phyloP scores from a whole-genome alignment of 352 stramenopile genomes.

The Phytopythium sindhum region DNA sequence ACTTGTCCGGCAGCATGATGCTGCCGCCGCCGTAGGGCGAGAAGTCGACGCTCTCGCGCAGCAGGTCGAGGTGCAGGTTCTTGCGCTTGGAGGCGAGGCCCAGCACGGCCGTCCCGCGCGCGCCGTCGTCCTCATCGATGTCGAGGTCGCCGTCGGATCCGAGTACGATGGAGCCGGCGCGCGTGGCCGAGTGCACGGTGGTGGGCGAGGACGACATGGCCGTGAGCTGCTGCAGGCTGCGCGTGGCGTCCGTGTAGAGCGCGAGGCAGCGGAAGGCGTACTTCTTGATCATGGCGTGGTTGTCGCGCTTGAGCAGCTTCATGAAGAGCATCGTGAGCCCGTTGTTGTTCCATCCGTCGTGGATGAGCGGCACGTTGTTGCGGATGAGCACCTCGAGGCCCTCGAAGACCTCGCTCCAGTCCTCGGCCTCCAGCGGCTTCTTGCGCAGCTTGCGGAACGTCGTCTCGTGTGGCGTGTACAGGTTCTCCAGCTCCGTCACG shows the following conservation, averaged over 20 bases:
- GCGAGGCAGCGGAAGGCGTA: slow-evolving; percentile 85
- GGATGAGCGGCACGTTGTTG: slow-evolving; percentile 60
- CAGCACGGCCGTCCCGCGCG: slow-evolving; percentile 33
- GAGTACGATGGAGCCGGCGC: slow-evolving; percentile 36
- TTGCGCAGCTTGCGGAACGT: slow-evolving; percentile 79
- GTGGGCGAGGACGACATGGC: slow-evolving; percentile 28
- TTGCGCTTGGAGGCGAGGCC: slow-evolving; percentile 37
- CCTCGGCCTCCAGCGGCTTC: slow-evolving; percentile 79
- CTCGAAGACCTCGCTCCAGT: slow-evolving; percentile 89
- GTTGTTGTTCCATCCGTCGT: slow-evolving; percentile 81
- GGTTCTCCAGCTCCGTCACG: slow-evolving; percentile 77
- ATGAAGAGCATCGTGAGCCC: slow-evolving; percentile 79
- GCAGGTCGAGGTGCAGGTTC: slow-evolving; percentile 68
- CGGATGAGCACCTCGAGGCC: slow-evolving; percentile 79
- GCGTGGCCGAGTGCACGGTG: slow-evolving; percentile 25
- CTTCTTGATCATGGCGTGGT: slow-evolving; percentile 88
- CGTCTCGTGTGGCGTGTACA: slow-evolving; percentile 79
- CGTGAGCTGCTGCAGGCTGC: slow-evolving; percentile 64
- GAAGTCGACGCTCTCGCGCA: slow-evolving; percentile 84
- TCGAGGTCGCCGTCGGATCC: slow-evolving; percentile 44
- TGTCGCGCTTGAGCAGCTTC: slow-evolving; percentile 83
- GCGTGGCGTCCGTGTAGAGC: slow-evolving; percentile 76
- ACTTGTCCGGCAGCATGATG: slow-evolving; percentile 75
- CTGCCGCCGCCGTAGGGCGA: slow-evolving; percentile 80
- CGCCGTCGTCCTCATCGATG: slow-evolving; percentile 40